Conservation (phyloP, 176 grass and related monocot species). For the Ensete ventricosum region DNA sequence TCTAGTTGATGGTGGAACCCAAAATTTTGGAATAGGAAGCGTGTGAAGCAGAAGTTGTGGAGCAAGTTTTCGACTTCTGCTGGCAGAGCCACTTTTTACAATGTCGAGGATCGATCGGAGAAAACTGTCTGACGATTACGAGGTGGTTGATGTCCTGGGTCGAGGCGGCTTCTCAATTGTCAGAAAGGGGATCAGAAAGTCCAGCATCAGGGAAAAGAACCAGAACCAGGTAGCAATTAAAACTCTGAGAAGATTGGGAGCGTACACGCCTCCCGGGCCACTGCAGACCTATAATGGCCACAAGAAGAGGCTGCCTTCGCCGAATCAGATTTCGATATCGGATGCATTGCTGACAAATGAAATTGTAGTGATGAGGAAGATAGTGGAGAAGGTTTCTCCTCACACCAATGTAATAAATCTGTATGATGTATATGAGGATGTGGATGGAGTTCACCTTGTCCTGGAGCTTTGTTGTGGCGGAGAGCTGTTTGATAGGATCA, state of each 20-base stretch:
- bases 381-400: slow-evolving; percentile 52
- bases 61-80: too few species aligned
- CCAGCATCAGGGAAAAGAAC: slow-evolving; percentile 16
- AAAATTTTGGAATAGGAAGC: too few species aligned
- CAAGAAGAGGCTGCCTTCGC: slow-evolving; percentile 29
- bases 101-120: slow-evolving; percentile 44
- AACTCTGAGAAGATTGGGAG: slow-evolving; percentile 40
- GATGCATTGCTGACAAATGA: slow-evolving; percentile 52
- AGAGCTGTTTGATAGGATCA: slow-evolving; percentile 57
- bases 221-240: slow-evolving; percentile 49
- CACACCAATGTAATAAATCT: slow-evolving; percentile 52
- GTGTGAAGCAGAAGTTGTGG: too few species aligned
- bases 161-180: slow-evolving; percentile 58
- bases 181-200: slow-evolving; percentile 54
- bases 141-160: slow-evolving; percentile 48
- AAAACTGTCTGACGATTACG: slow-evolving; percentile 46
- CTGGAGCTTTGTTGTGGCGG: slow-evolving; percentile 55
- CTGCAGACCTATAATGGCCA: slow-evolving; percentile 21
- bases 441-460: slow-evolving; percentile 38
- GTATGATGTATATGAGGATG: slow-evolving; percentile 57
- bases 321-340: slow-evolving; percentile 64
- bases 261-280: slow-evolving; percentile 13
- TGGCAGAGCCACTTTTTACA: background rate
- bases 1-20: too few species aligned
- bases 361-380: slow-evolving; percentile 63